These are phyloP conservation scores for Physcomitrellopsis africana DNA, from an alignment of 225 moss, liverwort and hornwort species.

Conservation along the genomic window DNA sequence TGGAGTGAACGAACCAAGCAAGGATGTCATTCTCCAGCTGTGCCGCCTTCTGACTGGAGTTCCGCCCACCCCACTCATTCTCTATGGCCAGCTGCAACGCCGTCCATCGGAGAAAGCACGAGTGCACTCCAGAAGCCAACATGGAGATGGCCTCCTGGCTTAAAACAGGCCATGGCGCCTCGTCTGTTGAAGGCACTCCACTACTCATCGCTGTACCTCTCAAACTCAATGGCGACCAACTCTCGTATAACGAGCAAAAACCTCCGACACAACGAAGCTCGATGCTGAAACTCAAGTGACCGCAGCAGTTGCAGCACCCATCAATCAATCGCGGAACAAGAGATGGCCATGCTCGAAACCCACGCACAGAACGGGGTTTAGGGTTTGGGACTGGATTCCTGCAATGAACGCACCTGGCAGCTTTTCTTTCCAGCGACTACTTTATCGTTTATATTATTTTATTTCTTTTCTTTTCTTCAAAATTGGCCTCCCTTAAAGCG, in stretches of 20 bases:
- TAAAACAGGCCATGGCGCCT: slow-evolving; percentile 48
- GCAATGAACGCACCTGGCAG: too few relatives aligned
- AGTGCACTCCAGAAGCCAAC: slow-evolving; percentile 64
- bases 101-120: slow-evolving; percentile 77
- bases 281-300: too few relatives aligned
- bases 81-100: slow-evolving; percentile 87
- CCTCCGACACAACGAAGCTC: too few relatives aligned
- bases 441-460: too few relatives aligned
- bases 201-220: slow-evolving; percentile 2
- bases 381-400: too few relatives aligned
- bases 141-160: slow-evolving; percentile 64
- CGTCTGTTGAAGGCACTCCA: neutral
- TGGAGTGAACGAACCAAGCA: slow-evolving; percentile 64
- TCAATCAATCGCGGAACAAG: too few relatives aligned
- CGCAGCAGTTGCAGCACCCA: too few relatives aligned
- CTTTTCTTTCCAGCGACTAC: too few relatives aligned
- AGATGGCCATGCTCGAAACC: too few relatives aligned
- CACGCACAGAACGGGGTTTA: too few relatives aligned
- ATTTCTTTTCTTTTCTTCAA: too few relatives aligned
- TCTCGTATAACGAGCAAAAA: neutral
- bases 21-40: slow-evolving; percentile 67
- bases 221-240: neutral
- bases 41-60: slow-evolving; percentile 60
- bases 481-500: too few relatives aligned
- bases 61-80: slow-evolving; percentile 80